Conservation (phyloP, 2,329 filamentous ascomycete genomes). For the Periconia sp. region DNA sequence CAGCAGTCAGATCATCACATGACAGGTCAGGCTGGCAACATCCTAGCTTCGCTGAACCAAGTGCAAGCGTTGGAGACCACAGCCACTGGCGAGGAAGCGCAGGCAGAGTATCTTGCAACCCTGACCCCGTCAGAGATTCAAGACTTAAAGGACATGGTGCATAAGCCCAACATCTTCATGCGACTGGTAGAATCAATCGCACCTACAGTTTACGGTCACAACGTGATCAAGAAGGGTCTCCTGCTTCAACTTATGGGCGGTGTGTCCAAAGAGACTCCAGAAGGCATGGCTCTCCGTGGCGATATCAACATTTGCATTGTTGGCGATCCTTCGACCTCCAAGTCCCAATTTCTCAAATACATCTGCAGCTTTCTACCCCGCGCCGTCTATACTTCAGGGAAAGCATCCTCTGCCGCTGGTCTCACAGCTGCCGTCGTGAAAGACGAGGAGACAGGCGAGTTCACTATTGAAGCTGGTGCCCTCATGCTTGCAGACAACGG, state of each 20-base stretch:
- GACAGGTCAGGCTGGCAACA: slow-evolving; percentile 79
- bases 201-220: slow-evolving; percentile 96
- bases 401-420: slow-evolving; percentile 96
- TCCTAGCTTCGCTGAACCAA: slow-evolving; percentile 83
- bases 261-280: slow-evolving; percentile 87
- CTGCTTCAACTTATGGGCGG: slow-evolving; percentile 95
- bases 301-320: slow-evolving; percentile 99
- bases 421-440: slow-evolving; percentile 96
- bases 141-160: slow-evolving; percentile 90
- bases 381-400: slow-evolving; percentile 96
- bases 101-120: slow-evolving; percentile 84
- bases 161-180: slow-evolving; percentile 93
- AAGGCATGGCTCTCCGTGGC: slow-evolving; percentile 94
- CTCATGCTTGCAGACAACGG: slow-evolving; percentile 97
- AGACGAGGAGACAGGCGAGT: slow-evolving; percentile 97
- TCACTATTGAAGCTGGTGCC: slow-evolving; percentile 97
- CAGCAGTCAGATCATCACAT: slow-evolving; percentile 72
- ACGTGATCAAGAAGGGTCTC: slow-evolving; percentile 96
- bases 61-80: slow-evolving; percentile 67
- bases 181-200: slow-evolving; percentile 91
- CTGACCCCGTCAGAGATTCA: slow-evolving; percentile 88
- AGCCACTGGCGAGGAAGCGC: slow-evolving; percentile 80
- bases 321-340: slow-evolving; percentile 94
- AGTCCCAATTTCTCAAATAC: slow-evolving; percentile 98
- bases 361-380: slow-evolving; percentile 96